A percentile compares a stretch with the other conserved stretches of the same genome.
Evolutionary conservation across 2,329 filamentous ascomycete species (phyloP).

Genomic region (Fusarium siculi): DNA sequence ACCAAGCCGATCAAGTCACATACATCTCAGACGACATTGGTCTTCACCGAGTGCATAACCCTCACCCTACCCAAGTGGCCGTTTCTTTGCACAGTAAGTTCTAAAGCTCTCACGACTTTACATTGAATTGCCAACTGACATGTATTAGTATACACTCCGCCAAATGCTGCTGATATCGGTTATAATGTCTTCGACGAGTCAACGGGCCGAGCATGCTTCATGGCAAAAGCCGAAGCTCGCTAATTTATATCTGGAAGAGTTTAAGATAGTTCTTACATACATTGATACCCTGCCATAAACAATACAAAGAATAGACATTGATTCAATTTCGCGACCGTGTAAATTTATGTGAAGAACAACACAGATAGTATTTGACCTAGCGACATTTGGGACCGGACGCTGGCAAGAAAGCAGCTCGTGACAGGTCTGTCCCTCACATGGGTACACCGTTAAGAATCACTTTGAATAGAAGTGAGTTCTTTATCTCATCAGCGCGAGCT

Average conservation of each 20-base stretch:
- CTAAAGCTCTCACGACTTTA: accelerated
- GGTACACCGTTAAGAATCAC: not conserved
- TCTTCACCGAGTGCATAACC: slow-evolving; percentile 12
- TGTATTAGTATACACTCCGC: slow-evolving; percentile 1
- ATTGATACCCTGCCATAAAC: not conserved
- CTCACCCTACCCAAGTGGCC: slow-evolving; percentile 13
- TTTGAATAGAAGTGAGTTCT: not conserved
- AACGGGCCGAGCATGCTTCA: slow-evolving; percentile 7
- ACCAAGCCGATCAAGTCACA: slow-evolving; percentile 11
- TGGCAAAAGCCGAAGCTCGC: not conserved
- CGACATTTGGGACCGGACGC: too few relatives aligned
- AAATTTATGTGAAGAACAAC: not conserved
- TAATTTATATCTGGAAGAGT: not conserved
- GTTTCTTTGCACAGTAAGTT: slow-evolving; percentile 8
- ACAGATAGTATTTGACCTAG: accelerated
- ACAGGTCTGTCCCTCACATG: not conserved
- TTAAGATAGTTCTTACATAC: not conserved
- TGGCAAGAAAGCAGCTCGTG: accelerated
- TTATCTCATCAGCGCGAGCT: not conserved
- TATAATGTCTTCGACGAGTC: slow-evolving; percentile 16
- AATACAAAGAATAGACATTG: not conserved
- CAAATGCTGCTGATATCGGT: slow-evolving; percentile 14
- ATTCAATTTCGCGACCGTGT: accelerated
- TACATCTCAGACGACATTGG: slow-evolving; percentile 17
- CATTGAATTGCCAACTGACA: accelerated